Evolutionary conservation across 306 rosid species (phyloP).

Genomic region (Vigna trinervia): DNA sequence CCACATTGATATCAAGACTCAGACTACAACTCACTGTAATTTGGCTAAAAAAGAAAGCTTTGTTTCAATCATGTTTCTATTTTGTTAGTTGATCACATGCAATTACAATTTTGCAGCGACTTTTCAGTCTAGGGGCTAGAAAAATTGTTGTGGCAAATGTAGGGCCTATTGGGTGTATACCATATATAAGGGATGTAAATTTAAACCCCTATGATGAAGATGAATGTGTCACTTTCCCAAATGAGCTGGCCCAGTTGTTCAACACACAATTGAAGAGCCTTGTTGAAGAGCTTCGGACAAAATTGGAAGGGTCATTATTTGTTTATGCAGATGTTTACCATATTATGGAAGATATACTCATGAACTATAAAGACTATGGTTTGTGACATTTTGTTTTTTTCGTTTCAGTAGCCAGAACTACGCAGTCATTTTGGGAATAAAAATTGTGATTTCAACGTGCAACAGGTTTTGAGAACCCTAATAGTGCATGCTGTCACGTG

Average conservation of each 20-base stretch:
- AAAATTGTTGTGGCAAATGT: conserved; percentile 67
- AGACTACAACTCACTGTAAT: conserved; percentile 65
- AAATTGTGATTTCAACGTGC: not conserved
- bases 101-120: conserved; percentile 54
- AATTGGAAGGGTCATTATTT: conserved; percentile 54
- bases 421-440: not conserved
- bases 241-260: conserved; percentile 60
- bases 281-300: conserved; percentile 49
- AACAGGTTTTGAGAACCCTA: conserved; percentile 64
- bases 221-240: conserved; percentile 58
- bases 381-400: conserved; percentile 2
- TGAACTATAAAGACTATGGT: conserved; percentile 42
- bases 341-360: conserved; percentile 37
- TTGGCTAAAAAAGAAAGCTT: conserved; percentile 5
- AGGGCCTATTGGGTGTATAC: conserved; percentile 86
- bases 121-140: conserved; percentile 69
- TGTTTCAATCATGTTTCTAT: not conserved
- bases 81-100: not conserved
- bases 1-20: conserved; percentile 56
- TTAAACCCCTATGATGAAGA: conserved; percentile 51
- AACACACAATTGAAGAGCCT: conserved; percentile 61
- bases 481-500: conserved; percentile 66
- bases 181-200: conserved; percentile 63
- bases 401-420: not conserved
- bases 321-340: conserved; percentile 65